A percentile compares a stretch with the other conserved stretches of the same genome.
phyloP scores from a whole-genome alignment of 2,329 filamentous ascomycete genomes.

The Phaeosphaeriaceae sp. region DNA sequence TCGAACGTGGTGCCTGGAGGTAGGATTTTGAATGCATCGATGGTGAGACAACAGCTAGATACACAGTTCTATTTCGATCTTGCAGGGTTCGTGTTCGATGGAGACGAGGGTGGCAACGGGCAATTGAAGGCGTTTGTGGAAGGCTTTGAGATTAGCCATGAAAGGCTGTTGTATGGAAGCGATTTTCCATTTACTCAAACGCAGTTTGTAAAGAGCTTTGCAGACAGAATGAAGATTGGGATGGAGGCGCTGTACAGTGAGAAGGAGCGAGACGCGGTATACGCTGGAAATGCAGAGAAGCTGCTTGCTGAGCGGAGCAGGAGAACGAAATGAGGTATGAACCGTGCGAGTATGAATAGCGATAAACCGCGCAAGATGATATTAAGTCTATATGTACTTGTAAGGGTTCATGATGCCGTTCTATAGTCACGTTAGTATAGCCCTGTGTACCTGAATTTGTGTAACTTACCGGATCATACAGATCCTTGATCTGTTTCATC shows the following conservation, averaged over 20 bases:
- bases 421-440: slow-evolving; percentile 54
- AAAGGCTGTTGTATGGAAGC: slow-evolving; percentile 60
- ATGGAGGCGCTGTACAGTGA: slow-evolving; percentile 47
- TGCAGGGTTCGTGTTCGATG: slow-evolving; percentile 58
- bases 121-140: slow-evolving; percentile 59
- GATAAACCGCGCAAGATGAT: not conserved
- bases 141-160: slow-evolving; percentile 45
- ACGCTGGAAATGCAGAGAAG: slow-evolving; percentile 48
- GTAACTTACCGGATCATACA: slow-evolving; percentile 87
- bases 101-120: slow-evolving; percentile 42
- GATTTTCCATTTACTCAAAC: slow-evolving; percentile 61
- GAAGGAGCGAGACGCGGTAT: slow-evolving; percentile 46
- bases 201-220: slow-evolving; percentile 46
- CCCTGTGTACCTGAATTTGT: not conserved
- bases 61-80: slow-evolving; percentile 61
- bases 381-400: slow-evolving; percentile 75
- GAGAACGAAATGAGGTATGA: not conserved
- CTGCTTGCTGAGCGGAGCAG: slow-evolving; percentile 27
- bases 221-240: slow-evolving; percentile 52
- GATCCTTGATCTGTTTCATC: slow-evolving; percentile 93
- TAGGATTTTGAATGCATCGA: slow-evolving; percentile 28
- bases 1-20: slow-evolving; percentile 48
- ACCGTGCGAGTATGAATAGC: not conserved
- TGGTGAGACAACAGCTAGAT: slow-evolving; percentile 42
- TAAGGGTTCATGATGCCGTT: slow-evolving; percentile 99